Evolutionary conservation across 2,329 filamentous ascomycete genomes (phyloP).

Genomic region (Colletotrichum somersetense): DNA sequence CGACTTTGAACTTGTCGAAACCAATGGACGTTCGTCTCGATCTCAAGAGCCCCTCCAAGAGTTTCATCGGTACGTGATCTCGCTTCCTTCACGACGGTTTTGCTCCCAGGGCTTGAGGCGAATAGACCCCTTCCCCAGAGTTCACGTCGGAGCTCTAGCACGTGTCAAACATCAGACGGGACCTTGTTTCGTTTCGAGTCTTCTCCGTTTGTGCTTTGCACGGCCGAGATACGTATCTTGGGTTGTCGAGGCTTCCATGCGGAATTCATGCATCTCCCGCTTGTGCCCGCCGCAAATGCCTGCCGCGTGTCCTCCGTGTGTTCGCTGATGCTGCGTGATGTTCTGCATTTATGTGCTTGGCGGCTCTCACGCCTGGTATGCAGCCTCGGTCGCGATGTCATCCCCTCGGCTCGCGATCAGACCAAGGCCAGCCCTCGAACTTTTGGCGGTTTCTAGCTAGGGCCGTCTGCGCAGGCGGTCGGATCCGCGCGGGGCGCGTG

Average conservation of each 20-base stretch:
- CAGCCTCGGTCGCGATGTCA: neutral
- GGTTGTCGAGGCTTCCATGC: neutral
- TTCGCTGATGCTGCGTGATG: neutral
- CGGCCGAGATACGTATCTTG: neutral
- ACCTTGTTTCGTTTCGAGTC: constrained; percentile 21
- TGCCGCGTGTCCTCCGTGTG: neutral
- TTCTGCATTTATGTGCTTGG: neutral
- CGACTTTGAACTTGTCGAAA: neutral
- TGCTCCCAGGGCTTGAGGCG: no score
- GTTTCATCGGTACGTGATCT: constrained; percentile 23
- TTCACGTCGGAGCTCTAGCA: constrained; percentile 29
- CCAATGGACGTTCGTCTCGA: neutral
- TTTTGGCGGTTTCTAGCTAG: neutral
- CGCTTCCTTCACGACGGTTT: constrained; percentile 14
- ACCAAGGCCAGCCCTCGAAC: neutral
- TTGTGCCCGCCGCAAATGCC: neutral
- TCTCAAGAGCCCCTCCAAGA: constrained; percentile 1
- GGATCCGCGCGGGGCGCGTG: no score
- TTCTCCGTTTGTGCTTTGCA: neutral
- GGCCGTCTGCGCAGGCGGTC: neutral
- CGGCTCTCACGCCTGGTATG: neutral
- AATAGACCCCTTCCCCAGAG: neutral
- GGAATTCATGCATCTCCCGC: constrained; percentile 4
- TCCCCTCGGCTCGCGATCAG: neutral
- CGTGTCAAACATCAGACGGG: constrained; percentile 36